Conservation (phyloP, 192 early-diverging fungal genomes). For the Coemansia sp. region DNA sequence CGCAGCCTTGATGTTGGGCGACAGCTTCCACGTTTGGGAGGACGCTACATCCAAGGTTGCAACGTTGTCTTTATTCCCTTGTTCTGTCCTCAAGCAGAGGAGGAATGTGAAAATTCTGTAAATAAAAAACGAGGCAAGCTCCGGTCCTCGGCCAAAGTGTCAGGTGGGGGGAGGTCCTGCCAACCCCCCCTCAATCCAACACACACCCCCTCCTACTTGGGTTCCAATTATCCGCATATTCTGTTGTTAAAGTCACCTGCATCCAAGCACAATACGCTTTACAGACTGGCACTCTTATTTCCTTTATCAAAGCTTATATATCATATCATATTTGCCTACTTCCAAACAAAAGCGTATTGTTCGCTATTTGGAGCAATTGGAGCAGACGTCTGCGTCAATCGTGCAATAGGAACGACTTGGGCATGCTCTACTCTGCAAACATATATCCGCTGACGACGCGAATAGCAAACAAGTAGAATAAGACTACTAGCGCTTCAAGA, state of each 20-base stretch:
- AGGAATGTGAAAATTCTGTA: no score
- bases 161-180: no score
- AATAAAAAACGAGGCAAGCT: no score
- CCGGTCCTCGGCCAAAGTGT: no score
- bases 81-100: no score
- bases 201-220: background rate
- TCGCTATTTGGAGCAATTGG: background rate
- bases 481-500: conserved; percentile 8
- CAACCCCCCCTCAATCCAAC: background rate
- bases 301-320: background rate
- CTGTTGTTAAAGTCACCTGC: background rate
- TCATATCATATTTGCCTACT: conserved; percentile 1
- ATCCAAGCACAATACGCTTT: background rate
- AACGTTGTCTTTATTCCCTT: no score
- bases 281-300: background rate
- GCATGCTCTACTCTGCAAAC: background rate
- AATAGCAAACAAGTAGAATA: background rate
- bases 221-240: background rate
- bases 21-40: background rate
- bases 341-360: background rate
- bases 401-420: background rate
- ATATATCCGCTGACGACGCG: background rate
- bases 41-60: background rate
- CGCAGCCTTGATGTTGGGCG: conserved; percentile 1
- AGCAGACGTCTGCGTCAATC: background rate